These are phyloP conservation scores for Terana coerulea DNA, from an alignment of 768 basidiomycete genomes.

Conservation along the genomic window DNA sequence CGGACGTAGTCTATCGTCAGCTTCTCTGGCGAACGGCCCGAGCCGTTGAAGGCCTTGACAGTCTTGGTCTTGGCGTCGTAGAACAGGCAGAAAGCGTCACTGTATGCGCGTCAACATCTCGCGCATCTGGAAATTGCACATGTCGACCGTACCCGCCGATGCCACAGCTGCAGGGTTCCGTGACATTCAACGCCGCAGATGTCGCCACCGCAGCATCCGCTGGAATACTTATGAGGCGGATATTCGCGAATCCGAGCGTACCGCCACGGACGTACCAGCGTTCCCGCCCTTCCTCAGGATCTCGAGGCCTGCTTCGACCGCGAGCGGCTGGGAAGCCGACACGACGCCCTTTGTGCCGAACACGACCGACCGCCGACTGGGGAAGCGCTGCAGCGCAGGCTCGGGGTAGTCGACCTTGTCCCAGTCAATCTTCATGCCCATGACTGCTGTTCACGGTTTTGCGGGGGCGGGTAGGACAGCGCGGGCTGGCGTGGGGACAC, in stretches of 20 bases:
- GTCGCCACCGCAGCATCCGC: conserved; percentile 95
- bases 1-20: conserved; percentile 72
- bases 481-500: no score
- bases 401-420: conserved; percentile 65
- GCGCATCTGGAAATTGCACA: background rate
- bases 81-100: conserved; percentile 91
- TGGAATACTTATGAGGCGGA: conserved; percentile 30
- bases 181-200: conserved; percentile 89
- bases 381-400: conserved; percentile 62
- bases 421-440: conserved; percentile 43
- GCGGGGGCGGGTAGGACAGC: no score
- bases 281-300: conserved; percentile 93
- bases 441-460: background rate
- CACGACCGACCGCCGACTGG: conserved; percentile 79
- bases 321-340: conserved; percentile 86
- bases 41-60: conserved; percentile 90
- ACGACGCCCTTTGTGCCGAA: conserved; percentile 64
- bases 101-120: conserved; percentile 23
- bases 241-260: background rate
- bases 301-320: conserved; percentile 88
- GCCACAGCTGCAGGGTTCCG: conserved; percentile 86
- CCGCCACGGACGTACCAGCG: conserved; percentile 57
- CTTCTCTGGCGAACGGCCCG: conserved; percentile 80
- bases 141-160: conserved; percentile 69
- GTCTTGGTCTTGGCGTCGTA: conserved; percentile 79